A percentile compares a stretch with the other conserved stretches of the same genome.
Evolutionary conservation across 2,329 filamentous ascomycete species (phyloP).

Genomic region (Setomelanomma holmii): DNA sequence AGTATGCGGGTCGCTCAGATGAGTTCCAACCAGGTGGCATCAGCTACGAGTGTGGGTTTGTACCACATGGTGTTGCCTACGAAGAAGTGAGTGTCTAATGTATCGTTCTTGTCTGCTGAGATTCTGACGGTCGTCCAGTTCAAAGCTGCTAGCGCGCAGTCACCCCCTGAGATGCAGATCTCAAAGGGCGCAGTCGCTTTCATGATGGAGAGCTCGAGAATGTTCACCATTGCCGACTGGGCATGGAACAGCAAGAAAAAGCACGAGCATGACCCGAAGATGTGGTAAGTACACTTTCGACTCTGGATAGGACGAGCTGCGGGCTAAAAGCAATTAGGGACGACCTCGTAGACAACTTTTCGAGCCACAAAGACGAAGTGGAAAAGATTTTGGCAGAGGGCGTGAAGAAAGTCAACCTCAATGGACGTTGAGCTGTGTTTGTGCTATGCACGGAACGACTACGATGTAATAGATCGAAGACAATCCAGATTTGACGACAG

Average conservation of each 20-base stretch:
- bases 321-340: conserved; percentile 43
- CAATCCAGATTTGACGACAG: too few relatives aligned
- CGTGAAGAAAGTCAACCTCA: conserved; percentile 26
- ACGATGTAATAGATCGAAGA: background rate
- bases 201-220: conserved; percentile 64
- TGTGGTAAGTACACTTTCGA: conserved; percentile 51
- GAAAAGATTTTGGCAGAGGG: conserved; percentile 52
- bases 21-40: conserved; percentile 68
- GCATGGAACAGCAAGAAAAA: conserved; percentile 51
- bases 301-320: background rate
- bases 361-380: conserved; percentile 55
- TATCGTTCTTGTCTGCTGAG: too few relatives aligned
- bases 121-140: conserved; percentile 36
- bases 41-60: conserved; percentile 73
- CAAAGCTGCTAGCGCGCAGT: conserved; percentile 62
- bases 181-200: conserved; percentile 66
- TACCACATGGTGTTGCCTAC: conserved; percentile 68
- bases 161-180: conserved; percentile 46
- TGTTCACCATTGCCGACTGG: conserved; percentile 47
- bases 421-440: conserved; percentile 1
- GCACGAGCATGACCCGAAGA: conserved; percentile 54
- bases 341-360: conserved; percentile 61
- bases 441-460: background rate
- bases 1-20: conserved; percentile 59
- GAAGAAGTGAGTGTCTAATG: conserved; percentile 55